A percentile compares a stretch with the other conserved stretches of the same genome.
phyloP scores from a whole-genome alignment of 192 early-diverging fungal species.

The Glomus cerebriforme region DNA sequence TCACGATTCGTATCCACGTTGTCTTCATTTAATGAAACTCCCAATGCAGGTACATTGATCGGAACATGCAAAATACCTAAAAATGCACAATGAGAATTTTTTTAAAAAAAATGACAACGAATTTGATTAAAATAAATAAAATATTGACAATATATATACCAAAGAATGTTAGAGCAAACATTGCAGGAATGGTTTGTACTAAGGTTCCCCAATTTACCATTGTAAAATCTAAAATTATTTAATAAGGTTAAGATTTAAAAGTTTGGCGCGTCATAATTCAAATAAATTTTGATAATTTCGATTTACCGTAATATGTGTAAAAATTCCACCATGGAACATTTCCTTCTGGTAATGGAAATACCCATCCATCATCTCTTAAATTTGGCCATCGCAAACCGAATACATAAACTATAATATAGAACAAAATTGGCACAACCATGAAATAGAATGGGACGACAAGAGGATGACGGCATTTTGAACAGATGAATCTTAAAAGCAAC shows the following conservation, averaged over 20 bases:
- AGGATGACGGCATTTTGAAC: conserved; percentile 67
- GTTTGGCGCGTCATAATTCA: neutral
- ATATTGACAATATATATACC: conserved; percentile 36
- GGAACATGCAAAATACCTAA: conserved; percentile 91
- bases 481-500: conserved; percentile 71
- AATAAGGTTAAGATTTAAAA: neutral
- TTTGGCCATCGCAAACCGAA: conserved; percentile 62
- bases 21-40: conserved; percentile 86
- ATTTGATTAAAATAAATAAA: neutral
- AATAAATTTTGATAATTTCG: conserved; percentile 11
- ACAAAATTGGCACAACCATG: conserved; percentile 73
- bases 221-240: conserved; percentile 54
- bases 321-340: conserved; percentile 85
- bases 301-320: conserved; percentile 74
- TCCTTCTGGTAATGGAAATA: conserved; percentile 76
- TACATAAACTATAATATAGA: conserved; percentile 67
- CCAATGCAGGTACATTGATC: conserved; percentile 93
- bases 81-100: neutral
- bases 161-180: conserved; percentile 93
- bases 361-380: conserved; percentile 78
- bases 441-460: conserved; percentile 92
- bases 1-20: conserved; percentile 92
- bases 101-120: neutral
- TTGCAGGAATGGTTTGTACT: conserved; percentile 77
- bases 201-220: conserved; percentile 70